Evolutionary conservation across 306 rosid species (phyloP), one percentile per base, ranked within the genome.

Genomic region (apple (Malus domestica)): DNA sequence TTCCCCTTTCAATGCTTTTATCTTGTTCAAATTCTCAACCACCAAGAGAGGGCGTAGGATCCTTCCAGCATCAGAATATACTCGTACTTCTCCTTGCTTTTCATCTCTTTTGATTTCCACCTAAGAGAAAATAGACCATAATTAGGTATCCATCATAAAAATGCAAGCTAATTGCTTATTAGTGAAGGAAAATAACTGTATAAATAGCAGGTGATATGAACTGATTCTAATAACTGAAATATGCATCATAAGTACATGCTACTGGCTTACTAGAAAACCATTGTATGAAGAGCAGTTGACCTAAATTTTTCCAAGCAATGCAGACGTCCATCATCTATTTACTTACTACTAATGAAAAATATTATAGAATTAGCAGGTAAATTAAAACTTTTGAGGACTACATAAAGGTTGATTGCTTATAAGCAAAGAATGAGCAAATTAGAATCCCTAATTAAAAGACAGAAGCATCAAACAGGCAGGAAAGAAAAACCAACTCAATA

Each of bases 41-140:
- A 96, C 97, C 79, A 96, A 80, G 80, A 96, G 97, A 8, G 99
- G 99, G 3, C 98, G 97, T 11, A 96, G 73, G 82, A 96, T 89
- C 86, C 99, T 89, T 83, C 99, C 99, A 25, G 98, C 88, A 82
- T 96, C 99, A 33, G 93, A 87, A 87, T 80, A 90, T 83, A 96
- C 85, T 16, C 91, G 91, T 68, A 96, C 91, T 82, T 96, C 99
- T 73, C 84, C 80, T 59, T 87, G 93, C 20, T 42, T 78, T 72
- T 81, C 86, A 63, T 96, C 98, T 89, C 90, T 86, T 85, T 96
- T 96, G 42, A 96, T 87, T 86, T 96, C 99, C 72, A 92, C 92
- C 99, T 96, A 80, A 67, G 23, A 77, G 38, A 80, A 79, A 80
- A 71, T 70, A 13, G 35, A 60, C 16, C 46, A 62, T 35, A n/a